These are phyloP conservation scores for Salix exigua DNA, from an alignment of 345 rosid genomes.

Conservation along the genomic window DNA sequence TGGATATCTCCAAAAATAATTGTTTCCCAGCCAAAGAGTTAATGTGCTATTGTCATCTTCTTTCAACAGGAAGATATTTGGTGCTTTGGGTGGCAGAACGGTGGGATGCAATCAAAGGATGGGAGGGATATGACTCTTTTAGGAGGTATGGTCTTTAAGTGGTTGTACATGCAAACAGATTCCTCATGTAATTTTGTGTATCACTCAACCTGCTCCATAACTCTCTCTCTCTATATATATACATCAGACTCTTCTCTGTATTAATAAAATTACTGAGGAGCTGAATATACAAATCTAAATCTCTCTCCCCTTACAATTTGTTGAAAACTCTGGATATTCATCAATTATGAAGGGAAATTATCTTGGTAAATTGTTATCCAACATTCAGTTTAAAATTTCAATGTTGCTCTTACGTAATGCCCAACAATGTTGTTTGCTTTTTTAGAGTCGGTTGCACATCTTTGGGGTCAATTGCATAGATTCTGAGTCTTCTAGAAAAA, in stretches of 20 bases:
- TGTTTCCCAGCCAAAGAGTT: neutral
- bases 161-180: neutral
- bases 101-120: constrained; percentile 53
- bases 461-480: neutral
- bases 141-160: constrained; percentile 52
- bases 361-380: neutral
- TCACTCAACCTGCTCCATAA: neutral
- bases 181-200: neutral
- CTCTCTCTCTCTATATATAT: neutral
- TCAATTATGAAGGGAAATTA: neutral
- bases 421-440: neutral
- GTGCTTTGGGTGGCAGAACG: constrained; percentile 83
- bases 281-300: neutral
- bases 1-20: neutral
- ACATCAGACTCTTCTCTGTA: neutral
- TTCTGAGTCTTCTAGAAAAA: neutral
- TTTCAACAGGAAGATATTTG: constrained; percentile 47
- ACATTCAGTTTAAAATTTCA: neutral
- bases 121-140: constrained; percentile 59
- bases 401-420: neutral
- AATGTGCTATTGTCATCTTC: constrained; percentile 2
- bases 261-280: neutral
- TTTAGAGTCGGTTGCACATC: neutral
- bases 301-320: neutral
- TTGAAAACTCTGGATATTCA: neutral